Base-by-base conservation (phyloP, 306 rosid genomes). In the Calophaca sinica region DNA sequence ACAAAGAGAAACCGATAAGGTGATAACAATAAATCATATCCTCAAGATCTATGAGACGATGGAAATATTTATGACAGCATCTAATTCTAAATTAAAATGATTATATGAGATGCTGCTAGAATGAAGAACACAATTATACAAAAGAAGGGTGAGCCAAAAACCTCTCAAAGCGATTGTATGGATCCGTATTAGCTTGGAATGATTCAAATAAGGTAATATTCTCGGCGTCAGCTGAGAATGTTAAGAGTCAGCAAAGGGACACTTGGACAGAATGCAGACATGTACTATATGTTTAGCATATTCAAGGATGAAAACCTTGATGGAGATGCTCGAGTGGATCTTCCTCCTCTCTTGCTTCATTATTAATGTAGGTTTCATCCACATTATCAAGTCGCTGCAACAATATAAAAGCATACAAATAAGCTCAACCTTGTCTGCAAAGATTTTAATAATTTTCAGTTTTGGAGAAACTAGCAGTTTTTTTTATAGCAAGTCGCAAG, bases 371-470 rank as follows among this genome's bases (percentile, higher is more conserved):
- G 5, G 83, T 74, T 79, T 87, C 97, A 61, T 87, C 89, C 44
- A 94, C 83, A 33, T 80, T 78, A 68, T 91, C 98, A 75, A 94
- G 93, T 65, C 85, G 85, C 98, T 91, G 82, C 81, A 83, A 73
- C 55, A 84, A 72, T 50, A 73, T 54, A 81, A 33, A 73, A 63
- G 50, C 32, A 12, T 29, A 20, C 26, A 9, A 14, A 68, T 59
- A 45, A 70, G 55, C 48, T 72, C 54, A 75, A 73, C 58, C 29
- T 26, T 64, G 15, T 46, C 10, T 41, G 65, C 55, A 4, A 53
- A 46, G 51, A 9, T 59, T 66, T 74, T 79, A 20, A 52, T 42
- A 14, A 31, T 8, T 31, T 3, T 50, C 7, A 1, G 31, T 53
- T 51, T 10, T 52, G 13, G 62, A 75, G 41, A 51, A 50, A 26